Conservation (phyloP, 805 yeast species). For the Yamadazyma sp. region DNA sequence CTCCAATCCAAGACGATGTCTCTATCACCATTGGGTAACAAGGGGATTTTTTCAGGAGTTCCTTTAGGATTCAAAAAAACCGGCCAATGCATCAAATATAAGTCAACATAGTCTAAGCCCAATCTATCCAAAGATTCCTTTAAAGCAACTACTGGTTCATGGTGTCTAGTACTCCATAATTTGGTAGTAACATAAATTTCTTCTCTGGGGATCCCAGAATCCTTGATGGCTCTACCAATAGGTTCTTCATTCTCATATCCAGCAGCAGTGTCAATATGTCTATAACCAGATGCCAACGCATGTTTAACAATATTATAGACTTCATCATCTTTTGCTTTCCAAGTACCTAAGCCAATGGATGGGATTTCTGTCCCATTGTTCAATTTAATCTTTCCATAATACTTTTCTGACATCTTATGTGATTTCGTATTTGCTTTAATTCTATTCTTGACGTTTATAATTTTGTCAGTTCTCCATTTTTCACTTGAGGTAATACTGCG, state of each 20-base stretch:
- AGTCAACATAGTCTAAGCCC: slow-evolving; percentile 73
- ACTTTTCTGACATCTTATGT: slow-evolving; percentile 1
- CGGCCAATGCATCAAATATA: slow-evolving; percentile 85
- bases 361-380: slow-evolving; percentile 65
- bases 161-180: slow-evolving; percentile 55
- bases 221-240: slow-evolving; percentile 55
- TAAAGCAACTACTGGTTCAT: slow-evolving; percentile 50
- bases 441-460: too few species aligned
- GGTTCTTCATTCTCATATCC: slow-evolving; percentile 63
- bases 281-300: slow-evolving; percentile 63
- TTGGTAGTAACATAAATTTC: slow-evolving; percentile 73
- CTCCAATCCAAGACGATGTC: slow-evolving; percentile 29
- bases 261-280: slow-evolving; percentile 78
- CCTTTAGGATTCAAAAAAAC: slow-evolving; percentile 37
- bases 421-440: too few species aligned
- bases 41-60: slow-evolving; percentile 30
- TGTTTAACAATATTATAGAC: slow-evolving; percentile 53
- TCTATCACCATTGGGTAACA: slow-evolving; percentile 33
- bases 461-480: too few species aligned
- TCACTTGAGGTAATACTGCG: too few species aligned
- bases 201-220: slow-evolving; percentile 60
- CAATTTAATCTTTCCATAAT: slow-evolving; percentile 15
- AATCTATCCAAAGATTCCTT: slow-evolving; percentile 58
- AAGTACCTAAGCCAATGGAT: slow-evolving; percentile 70
- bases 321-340: slow-evolving; percentile 57